phyloP scores from a whole-genome alignment of 345 rosid genomes.

The Sonneratia caseolaris region DNA sequence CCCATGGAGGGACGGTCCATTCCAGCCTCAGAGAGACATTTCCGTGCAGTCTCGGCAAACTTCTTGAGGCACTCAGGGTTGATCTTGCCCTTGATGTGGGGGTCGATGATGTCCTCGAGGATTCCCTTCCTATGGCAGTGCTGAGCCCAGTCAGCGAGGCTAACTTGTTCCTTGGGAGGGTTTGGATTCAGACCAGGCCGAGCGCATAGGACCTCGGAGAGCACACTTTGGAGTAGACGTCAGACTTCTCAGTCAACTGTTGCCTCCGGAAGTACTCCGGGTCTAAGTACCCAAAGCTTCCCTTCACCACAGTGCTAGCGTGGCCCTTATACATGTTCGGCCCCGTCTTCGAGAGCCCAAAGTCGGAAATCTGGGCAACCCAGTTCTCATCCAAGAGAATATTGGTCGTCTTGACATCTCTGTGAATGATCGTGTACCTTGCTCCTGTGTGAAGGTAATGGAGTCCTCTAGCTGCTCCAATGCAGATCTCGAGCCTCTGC shows the following conservation, averaged over 20 bases:
- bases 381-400: constrained; percentile 72
- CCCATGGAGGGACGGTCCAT: constrained; percentile 58
- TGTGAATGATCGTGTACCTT: constrained; percentile 73
- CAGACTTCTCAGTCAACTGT: constrained; percentile 74
- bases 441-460: constrained; percentile 94
- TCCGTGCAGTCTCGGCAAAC: constrained; percentile 49
- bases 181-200: constrained; percentile 64
- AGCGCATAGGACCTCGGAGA: constrained; percentile 63
- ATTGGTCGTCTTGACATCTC: constrained; percentile 93
- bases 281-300: constrained; percentile 84
- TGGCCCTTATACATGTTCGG: constrained; percentile 72
- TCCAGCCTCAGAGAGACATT: constrained; percentile 46
- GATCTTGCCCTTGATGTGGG: constrained; percentile 40
- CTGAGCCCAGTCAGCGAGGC: constrained; percentile 86
- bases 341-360: constrained; percentile 72
- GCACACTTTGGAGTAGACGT: constrained; percentile 65
- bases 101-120: constrained; percentile 58
- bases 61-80: constrained; percentile 40
- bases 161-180: constrained; percentile 67
- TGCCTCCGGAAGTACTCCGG: constrained; percentile 79
- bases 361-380: constrained; percentile 84
- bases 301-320: constrained; percentile 77
- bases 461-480: constrained; percentile 76
- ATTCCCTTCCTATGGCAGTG: constrained; percentile 39
- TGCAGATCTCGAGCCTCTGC: constrained; percentile 59